A percentile compares a stretch with the other conserved stretches of the same genome.
These are phyloP conservation scores for Smallanthus sonchifolius DNA, from an alignment of 129 eudicot genomes.

Conservation along the genomic window DNA sequence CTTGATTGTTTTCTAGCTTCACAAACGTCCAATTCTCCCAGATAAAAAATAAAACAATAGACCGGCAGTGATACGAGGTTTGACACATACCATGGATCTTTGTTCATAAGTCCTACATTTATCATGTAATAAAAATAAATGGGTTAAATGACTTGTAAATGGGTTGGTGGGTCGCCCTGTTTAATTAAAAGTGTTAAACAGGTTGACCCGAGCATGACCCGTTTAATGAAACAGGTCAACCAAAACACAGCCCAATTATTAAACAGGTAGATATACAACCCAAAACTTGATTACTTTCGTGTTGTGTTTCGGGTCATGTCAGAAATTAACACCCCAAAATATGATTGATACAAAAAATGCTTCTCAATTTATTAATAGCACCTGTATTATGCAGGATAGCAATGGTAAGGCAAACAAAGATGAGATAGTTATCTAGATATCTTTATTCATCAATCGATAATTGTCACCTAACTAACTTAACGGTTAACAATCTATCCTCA, in stretches of 20 bases:
- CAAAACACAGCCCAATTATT: neutral
- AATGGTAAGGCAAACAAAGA: neutral
- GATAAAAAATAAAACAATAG: neutral
- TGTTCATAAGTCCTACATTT: neutral
- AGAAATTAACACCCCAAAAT: too few species aligned
- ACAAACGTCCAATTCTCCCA: neutral
- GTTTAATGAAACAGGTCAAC: neutral
- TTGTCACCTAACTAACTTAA: neutral
- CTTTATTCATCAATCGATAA: neutral
- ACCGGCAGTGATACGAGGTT: neutral
- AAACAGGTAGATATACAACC: neutral
- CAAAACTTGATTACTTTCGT: neutral
- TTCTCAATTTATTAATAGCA: neutral
- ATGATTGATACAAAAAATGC: neutral
- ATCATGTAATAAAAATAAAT: too few species aligned
- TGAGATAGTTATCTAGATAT: neutral
- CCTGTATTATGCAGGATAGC: neutral
- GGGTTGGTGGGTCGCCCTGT: neutral
- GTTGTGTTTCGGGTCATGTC: neutral
- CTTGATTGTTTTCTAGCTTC: neutral
- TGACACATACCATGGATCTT: neutral
- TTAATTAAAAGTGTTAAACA: too few species aligned
- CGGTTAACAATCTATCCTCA: neutral
- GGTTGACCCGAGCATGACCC: too few species aligned
- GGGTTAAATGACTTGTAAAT: too few species aligned